Conservation (phyloP, 345 rosid genomes). For the Citrus unshiu region DNA sequence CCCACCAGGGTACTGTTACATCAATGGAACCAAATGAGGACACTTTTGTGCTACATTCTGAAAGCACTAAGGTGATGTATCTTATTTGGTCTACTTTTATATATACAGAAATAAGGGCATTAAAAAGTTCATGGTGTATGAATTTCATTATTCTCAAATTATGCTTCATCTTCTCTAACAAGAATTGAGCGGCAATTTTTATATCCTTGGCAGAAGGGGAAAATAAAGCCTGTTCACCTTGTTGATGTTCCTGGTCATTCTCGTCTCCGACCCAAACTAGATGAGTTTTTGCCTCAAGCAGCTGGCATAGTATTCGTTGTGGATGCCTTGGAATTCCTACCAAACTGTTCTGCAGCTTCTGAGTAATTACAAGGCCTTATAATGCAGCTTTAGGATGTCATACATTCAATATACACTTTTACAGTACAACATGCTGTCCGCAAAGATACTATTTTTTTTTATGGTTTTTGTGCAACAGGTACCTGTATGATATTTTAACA, state of each 20-base stretch:
- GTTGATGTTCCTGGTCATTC: constrained; percentile 97
- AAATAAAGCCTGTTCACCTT: constrained; percentile 70
- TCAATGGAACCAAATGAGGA: constrained; percentile 98
- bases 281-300: constrained; percentile 76
- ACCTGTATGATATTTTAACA: constrained; percentile 85
- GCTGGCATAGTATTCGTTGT: constrained; percentile 86
- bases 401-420: background rate
- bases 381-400: background rate
- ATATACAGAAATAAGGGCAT: background rate
- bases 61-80: constrained; percentile 53
- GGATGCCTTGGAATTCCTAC: constrained; percentile 88
- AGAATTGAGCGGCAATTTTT: constrained; percentile 7
- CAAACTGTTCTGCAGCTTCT: constrained; percentile 66
- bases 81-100: constrained; percentile 12
- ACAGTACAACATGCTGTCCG: background rate
- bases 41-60: constrained; percentile 65
- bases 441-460: background rate
- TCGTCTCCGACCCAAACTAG: constrained; percentile 79
- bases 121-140: background rate
- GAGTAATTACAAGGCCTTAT: constrained; percentile 48
- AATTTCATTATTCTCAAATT: background rate
- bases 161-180: background rate
- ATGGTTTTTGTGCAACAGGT: constrained; percentile 42
- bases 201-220: constrained; percentile 51
- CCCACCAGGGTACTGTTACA: constrained; percentile 84